Conservation (phyloP, 192 early-diverging fungal species). For the Backusella mclennaniae region DNA sequence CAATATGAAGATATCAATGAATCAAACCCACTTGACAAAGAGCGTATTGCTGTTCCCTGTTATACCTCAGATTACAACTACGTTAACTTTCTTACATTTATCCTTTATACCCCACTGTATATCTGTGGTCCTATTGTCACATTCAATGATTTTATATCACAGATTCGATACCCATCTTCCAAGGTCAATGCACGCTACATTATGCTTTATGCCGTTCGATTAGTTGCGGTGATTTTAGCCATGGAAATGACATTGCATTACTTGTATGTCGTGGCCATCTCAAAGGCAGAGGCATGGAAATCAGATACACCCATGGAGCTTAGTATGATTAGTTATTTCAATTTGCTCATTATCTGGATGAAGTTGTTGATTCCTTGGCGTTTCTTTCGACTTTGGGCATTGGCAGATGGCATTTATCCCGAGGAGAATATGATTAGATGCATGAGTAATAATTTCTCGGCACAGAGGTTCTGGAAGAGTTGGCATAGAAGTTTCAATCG, state of each 20-base stretch:
- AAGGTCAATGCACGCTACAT: constrained; percentile 29
- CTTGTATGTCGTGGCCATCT: constrained; percentile 88
- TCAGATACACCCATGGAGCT: constrained; percentile 75
- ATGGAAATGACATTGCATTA: constrained; percentile 91
- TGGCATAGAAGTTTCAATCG: constrained; percentile 94
- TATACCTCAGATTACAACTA: constrained; percentile 71
- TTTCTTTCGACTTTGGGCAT: constrained; percentile 93
- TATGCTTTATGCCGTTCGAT: constrained; percentile 65
- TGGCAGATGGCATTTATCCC: constrained; percentile 82
- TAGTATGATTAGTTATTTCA: constrained; percentile 82
- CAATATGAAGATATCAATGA: constrained; percentile 39
- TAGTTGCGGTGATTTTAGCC: constrained; percentile 58
- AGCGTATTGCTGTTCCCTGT: constrained; percentile 55
- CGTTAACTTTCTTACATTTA: constrained; percentile 73
- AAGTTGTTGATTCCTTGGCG: constrained; percentile 96
- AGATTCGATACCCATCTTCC: constrained; percentile 52
- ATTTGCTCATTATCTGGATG: constrained; percentile 89
- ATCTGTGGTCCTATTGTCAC: constrained; percentile 94
- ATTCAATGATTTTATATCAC: constrained; percentile 88
- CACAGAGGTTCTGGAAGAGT: constrained; percentile 88
- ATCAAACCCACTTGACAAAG: constrained; percentile 47
- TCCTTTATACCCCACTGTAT: constrained; percentile 86
- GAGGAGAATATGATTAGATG: constrained; percentile 95
- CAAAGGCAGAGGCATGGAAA: constrained; percentile 80
- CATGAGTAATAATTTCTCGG: constrained; percentile 93